Conservation (phyloP, 345 rosid genomes). For the Jatropha curcas region DNA sequence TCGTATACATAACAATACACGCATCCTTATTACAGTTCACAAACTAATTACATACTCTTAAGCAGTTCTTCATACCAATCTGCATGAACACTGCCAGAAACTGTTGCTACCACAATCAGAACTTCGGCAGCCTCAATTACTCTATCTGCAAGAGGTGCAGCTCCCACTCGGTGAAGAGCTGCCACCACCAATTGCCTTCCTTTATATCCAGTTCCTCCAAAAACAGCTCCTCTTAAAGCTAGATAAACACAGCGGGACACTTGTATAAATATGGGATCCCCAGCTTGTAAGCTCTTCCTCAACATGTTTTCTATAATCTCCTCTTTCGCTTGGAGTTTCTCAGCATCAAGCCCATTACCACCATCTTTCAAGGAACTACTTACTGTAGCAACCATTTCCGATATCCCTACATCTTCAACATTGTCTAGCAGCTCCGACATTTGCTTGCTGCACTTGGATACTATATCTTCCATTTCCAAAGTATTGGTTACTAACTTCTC, state of each 20-base stretch:
- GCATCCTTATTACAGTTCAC: background rate
- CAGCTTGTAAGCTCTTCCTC: constrained; percentile 13
- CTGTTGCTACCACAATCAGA: constrained; percentile 10
- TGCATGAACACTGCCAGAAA: constrained; percentile 12
- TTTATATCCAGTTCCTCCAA: constrained; percentile 16
- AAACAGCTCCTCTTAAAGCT: constrained; percentile 3
- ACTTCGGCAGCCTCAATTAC: constrained; percentile 12
- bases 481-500: constrained; percentile 11
- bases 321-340: constrained; percentile 12
- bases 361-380: background rate
- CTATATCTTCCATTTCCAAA: constrained; percentile 5
- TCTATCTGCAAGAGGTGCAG: constrained; percentile 1
- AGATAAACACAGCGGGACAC: constrained; percentile 7
- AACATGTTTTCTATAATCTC: constrained; percentile 13
- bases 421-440: constrained; percentile 6
- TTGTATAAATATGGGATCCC: constrained; percentile 1
- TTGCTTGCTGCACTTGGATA: background rate
- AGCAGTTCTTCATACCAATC: constrained; percentile 16
- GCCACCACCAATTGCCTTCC: constrained; percentile 14
- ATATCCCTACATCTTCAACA: constrained; percentile 8
- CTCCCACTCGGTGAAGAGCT: constrained; percentile 9
- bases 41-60: background rate
- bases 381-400: constrained; percentile 6
- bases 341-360: background rate
- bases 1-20: background rate